phyloP scores from a whole-genome alignment of 1,139 yeast species.

The Yamadazyma oceani region DNA sequence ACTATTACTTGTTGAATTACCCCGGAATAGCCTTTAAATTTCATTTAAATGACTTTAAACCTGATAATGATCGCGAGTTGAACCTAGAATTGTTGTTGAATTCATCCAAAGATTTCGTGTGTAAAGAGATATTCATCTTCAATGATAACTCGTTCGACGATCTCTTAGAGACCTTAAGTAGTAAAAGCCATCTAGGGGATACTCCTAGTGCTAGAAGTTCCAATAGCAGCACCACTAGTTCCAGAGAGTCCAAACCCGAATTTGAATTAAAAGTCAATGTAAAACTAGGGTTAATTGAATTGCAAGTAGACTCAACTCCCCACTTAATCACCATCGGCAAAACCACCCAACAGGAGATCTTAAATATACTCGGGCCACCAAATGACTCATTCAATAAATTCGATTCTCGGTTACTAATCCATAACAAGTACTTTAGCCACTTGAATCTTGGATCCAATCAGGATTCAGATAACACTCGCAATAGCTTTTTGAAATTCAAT shows the following conservation, averaged over 20 bases:
- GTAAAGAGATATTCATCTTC: constrained; percentile 38
- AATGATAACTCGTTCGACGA: constrained; percentile 31
- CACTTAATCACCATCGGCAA: constrained; percentile 29
- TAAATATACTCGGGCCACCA: constrained; percentile 55
- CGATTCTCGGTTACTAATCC: constrained; percentile 45
- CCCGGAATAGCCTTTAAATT: constrained; percentile 57
- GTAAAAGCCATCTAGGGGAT: too few species aligned
- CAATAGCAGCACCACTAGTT: neutral
- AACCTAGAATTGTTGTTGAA: constrained; percentile 32
- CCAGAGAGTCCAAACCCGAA: constrained; percentile 1
- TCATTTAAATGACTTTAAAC: constrained; percentile 7
- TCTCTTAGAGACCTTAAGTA: constrained; percentile 12
- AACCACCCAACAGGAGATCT: constrained; percentile 51
- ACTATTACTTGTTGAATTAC: constrained; percentile 45
- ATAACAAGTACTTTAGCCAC: constrained; percentile 26
- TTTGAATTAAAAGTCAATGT: constrained; percentile 16
- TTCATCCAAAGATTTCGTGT: constrained; percentile 35
- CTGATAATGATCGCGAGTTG: neutral
- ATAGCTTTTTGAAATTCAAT: constrained; percentile 41
- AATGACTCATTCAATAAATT: constrained; percentile 52
- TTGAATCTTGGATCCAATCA: constrained; percentile 1
- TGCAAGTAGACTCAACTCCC: constrained; percentile 9
- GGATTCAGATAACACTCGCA: neutral
- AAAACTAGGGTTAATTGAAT: constrained; percentile 13
- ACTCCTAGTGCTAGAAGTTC: neutral